Evolutionary conservation across 176 grass and related monocot genomes (phyloP).

Genomic region (Bromus sterilis): DNA sequence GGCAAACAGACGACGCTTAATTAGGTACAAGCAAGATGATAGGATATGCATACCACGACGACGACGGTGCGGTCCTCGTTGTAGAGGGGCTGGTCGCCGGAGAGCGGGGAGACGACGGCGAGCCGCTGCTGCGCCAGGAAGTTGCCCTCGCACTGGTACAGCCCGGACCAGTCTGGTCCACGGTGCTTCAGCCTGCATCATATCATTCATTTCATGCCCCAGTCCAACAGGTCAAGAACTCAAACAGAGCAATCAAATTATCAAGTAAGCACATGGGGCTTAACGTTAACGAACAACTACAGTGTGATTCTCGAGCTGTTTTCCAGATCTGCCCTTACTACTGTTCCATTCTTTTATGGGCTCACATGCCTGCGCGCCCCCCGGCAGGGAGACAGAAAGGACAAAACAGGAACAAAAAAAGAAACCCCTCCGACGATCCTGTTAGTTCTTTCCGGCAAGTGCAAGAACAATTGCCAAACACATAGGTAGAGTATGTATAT

Average conservation of each 20-base stretch:
- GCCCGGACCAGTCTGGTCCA: slow-evolving; percentile 84
- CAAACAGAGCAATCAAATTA: not conserved
- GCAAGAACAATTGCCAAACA: not conserved
- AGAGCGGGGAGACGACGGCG: slow-evolving; percentile 75
- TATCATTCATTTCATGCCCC: too few relatives aligned
- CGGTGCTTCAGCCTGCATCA: slow-evolving; percentile 76
- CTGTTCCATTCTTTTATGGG: slow-evolving; percentile 4
- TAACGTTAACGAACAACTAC: not conserved
- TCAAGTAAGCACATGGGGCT: not conserved
- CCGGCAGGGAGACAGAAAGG: not conserved
- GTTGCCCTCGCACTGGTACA: slow-evolving; percentile 78
- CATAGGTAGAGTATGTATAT: not conserved
- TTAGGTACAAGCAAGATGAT: not conserved
- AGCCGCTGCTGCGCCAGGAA: slow-evolving; percentile 89
- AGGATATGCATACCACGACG: slow-evolving; percentile 52
- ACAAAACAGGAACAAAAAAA: not conserved
- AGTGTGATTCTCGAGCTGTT: not conserved
- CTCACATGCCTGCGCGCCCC: not conserved
- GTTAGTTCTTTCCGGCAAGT: not conserved
- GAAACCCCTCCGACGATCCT: not conserved
- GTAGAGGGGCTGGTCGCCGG: slow-evolving; percentile 94
- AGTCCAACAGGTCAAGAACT: not conserved
- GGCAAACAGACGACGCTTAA: not conserved
- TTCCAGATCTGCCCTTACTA: not conserved
- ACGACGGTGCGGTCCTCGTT: slow-evolving; percentile 75